These are phyloP conservation scores for Aureobasidium pullulans DNA, from an alignment of 2,329 filamentous ascomycete genomes.

Conservation along the genomic window DNA sequence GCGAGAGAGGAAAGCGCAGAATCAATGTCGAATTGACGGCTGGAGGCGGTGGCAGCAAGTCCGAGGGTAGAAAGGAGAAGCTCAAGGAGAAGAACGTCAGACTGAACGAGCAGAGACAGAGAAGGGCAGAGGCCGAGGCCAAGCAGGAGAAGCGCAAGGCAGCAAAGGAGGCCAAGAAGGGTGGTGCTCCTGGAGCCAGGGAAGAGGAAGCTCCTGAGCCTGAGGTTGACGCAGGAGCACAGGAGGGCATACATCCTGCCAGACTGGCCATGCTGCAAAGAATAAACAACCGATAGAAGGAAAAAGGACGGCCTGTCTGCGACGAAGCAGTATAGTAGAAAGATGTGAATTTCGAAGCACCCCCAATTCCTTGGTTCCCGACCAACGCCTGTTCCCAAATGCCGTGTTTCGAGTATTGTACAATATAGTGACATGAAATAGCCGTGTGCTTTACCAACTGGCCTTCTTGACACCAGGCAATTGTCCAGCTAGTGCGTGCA, in stretches of 20 bases:
- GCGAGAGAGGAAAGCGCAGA: constrained; percentile 54
- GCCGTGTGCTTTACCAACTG: constrained; percentile 61
- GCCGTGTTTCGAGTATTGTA: constrained; percentile 1
- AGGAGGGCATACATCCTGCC: constrained; percentile 28
- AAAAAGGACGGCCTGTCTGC: neutral
- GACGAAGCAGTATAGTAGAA: neutral
- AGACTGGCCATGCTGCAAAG: constrained; percentile 22
- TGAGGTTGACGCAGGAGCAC: constrained; percentile 12
- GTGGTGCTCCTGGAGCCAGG: constrained; percentile 17
- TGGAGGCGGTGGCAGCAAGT: constrained; percentile 69
- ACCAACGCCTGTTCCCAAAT: constrained; percentile 10
- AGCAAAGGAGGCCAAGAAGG: constrained; percentile 29
- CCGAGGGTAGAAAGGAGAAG: constrained; percentile 62
- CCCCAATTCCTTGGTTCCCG: constrained; percentile 3
- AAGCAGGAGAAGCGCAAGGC: constrained; percentile 38
- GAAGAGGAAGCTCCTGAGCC: constrained; percentile 18
- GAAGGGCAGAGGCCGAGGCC: constrained; percentile 42
- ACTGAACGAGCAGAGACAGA: constrained; percentile 61
- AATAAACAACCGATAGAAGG: neutral
- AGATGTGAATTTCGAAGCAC: neutral
- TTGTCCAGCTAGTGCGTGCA: constrained; percentile 77
- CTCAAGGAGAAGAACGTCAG: constrained; percentile 81
- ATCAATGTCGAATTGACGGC: constrained; percentile 94
- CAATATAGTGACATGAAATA: neutral
- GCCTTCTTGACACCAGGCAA: constrained; percentile 92